A percentile compares a stretch with the other conserved stretches of the same genome.
Conservation (phyloP, 495 filamentous ascomycete species). For the Thermochaetoides thermophila region DNA sequence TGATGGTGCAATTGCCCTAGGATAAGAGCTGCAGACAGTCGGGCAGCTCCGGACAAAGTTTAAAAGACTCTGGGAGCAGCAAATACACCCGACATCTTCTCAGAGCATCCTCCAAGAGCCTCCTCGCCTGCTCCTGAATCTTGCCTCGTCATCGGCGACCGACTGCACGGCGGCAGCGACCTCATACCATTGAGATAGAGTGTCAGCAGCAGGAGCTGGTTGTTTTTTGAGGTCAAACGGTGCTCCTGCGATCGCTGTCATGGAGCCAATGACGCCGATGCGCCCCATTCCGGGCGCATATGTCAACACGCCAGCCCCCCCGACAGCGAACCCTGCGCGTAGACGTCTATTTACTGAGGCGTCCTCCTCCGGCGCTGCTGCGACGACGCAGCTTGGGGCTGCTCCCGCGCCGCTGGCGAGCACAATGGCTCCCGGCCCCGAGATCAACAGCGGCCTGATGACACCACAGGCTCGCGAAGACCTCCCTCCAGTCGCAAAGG, state of each 20-base stretch:
- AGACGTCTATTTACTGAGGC: no score
- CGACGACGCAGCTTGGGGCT: not conserved
- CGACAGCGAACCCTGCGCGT: conserved; percentile 18
- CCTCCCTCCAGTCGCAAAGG: conserved; percentile 54
- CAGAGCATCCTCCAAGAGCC: no score
- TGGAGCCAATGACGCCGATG: conserved; percentile 49
- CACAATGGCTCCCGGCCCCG: conserved; percentile 3
- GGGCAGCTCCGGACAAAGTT: conserved; percentile 8
- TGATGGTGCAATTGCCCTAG: conserved; percentile 13
- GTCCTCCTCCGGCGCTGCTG: conserved; percentile 20
- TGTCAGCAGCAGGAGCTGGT: no score
- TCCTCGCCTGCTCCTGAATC: no score
- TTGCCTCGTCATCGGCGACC: no score
- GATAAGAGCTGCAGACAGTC: conserved; percentile 7
- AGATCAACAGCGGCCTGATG: conserved; percentile 2
- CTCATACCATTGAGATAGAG: no score
- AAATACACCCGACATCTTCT: no score
- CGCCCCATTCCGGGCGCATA: conserved; percentile 58
- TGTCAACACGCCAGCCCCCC: conserved; percentile 51
- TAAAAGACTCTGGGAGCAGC: conserved; percentile 8
- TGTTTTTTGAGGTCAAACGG: no score
- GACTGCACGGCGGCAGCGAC: no score
- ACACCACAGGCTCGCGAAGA: conserved; percentile 7
- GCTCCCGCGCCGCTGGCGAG: conserved; percentile 1
- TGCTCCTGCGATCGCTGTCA: conserved; percentile 35